phyloP scores from a whole-genome alignment of 768 basidiomycete genomes.

The Tulasnella sp. region DNA sequence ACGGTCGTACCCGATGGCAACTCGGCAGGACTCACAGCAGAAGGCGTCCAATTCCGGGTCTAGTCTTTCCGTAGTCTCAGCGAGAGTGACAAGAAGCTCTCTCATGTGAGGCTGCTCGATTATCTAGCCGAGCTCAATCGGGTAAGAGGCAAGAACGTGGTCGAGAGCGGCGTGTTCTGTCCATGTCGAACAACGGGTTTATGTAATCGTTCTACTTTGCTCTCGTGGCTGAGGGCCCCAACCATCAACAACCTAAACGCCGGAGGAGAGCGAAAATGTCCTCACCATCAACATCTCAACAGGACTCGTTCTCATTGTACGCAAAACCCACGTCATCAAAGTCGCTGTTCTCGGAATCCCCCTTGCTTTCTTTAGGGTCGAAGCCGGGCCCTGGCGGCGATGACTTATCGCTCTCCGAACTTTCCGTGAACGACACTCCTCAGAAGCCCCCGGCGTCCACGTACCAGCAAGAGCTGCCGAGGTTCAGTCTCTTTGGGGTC shows the following conservation, averaged over 20 bases:
- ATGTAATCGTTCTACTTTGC: background rate
- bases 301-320: conserved; percentile 6
- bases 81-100: background rate
- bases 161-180: background rate
- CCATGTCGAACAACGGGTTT: background rate
- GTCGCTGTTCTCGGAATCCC: conserved; percentile 9
- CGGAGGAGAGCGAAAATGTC: background rate
- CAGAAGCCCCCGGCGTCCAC: background rate
- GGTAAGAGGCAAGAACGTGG: background rate
- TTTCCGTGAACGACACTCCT: conserved; percentile 7
- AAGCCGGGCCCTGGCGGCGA: conserved; percentile 6
- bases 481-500: conserved; percentile 7
- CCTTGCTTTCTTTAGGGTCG: background rate
- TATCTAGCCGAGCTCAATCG: background rate
- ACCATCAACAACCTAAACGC: background rate
- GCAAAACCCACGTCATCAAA: background rate
- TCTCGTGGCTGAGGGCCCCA: background rate
- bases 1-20: background rate
- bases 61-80: background rate
- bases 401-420: conserved; percentile 13
- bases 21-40: background rate
- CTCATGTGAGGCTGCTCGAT: background rate
- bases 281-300: background rate
- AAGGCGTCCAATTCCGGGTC: background rate
- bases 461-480: background rate